phyloP scores from a whole-genome alignment of 2,329 filamentous ascomycete species.

The Rasamsonia emersonii region DNA sequence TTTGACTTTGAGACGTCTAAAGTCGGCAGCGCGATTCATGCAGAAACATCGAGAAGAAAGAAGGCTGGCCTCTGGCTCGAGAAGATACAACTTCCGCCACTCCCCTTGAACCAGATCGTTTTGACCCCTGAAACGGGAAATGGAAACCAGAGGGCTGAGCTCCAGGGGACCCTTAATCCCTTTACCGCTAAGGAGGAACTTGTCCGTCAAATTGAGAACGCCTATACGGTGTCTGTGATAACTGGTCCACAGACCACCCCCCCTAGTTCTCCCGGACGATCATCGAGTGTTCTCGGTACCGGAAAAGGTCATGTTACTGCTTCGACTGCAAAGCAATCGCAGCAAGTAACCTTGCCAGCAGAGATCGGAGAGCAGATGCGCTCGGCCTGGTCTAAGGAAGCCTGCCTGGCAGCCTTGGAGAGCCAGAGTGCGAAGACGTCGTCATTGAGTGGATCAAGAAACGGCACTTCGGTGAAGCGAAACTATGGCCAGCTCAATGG shows the following conservation, averaged over 20 bases:
- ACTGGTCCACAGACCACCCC: constrained; percentile 61
- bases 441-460: constrained; percentile 67
- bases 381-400: constrained; percentile 69
- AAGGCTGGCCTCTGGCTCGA: constrained; percentile 72
- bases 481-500: constrained; percentile 21
- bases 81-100: constrained; percentile 61
- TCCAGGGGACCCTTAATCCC: constrained; percentile 46
- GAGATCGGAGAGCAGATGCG: constrained; percentile 68
- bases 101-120: constrained; percentile 53
- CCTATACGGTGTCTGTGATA: constrained; percentile 54
- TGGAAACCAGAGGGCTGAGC: constrained; percentile 37
- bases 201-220: constrained; percentile 63
- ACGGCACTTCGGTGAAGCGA: constrained; percentile 42
- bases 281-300: constrained; percentile 54
- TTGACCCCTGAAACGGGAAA: constrained; percentile 35
- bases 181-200: constrained; percentile 67
- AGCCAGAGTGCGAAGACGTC: constrained; percentile 59
- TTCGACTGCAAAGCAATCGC: constrained; percentile 23
- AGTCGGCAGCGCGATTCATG: constrained; percentile 62
- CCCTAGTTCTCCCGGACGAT: constrained; percentile 58
- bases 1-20: constrained; percentile 66
- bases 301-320: constrained; percentile 39
- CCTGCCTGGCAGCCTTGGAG: constrained; percentile 59
- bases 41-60: constrained; percentile 67
- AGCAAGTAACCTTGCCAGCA: constrained; percentile 53